phyloP scores from a whole-genome alignment of 139 green algal genomes.

The Tetradesmus obliquus region DNA sequence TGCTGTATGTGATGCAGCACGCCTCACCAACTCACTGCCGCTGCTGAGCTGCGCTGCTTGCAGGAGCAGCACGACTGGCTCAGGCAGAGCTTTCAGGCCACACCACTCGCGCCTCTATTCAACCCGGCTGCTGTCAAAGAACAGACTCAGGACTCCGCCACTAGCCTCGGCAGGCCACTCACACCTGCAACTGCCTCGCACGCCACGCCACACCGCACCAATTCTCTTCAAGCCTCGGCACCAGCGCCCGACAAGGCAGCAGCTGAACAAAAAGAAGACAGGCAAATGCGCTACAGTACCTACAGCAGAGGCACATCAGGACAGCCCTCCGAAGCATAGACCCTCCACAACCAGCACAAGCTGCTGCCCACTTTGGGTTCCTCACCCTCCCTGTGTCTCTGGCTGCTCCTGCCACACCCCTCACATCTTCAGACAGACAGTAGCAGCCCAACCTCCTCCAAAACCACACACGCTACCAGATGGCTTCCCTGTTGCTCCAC shows the following conservation, averaged over 20 bases:
- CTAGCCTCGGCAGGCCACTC: background rate
- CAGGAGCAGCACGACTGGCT: background rate
- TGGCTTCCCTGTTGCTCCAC: background rate
- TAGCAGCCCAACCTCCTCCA: background rate
- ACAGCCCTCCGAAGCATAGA: background rate
- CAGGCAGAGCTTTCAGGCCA: background rate
- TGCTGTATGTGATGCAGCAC: background rate
- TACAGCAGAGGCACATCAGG: background rate
- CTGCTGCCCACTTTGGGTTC: background rate
- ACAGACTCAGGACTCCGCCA: background rate
- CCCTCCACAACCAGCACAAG: background rate
- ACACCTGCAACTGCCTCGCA: background rate
- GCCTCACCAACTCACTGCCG: background rate
- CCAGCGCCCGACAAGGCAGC: background rate
- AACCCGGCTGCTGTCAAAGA: background rate
- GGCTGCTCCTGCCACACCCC: background rate
- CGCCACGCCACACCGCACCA: background rate
- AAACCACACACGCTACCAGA: background rate
- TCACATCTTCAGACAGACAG: background rate
- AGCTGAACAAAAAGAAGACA: background rate
- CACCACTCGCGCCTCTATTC: background rate
- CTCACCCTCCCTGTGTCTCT: background rate
- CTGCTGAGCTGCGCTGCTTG: background rate
- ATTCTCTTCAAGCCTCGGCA: background rate
- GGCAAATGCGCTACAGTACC: background rate